These are phyloP conservation scores for Neoboletus magnificus DNA, from an alignment of 768 basidiomycete species.

Conservation along the genomic window DNA sequence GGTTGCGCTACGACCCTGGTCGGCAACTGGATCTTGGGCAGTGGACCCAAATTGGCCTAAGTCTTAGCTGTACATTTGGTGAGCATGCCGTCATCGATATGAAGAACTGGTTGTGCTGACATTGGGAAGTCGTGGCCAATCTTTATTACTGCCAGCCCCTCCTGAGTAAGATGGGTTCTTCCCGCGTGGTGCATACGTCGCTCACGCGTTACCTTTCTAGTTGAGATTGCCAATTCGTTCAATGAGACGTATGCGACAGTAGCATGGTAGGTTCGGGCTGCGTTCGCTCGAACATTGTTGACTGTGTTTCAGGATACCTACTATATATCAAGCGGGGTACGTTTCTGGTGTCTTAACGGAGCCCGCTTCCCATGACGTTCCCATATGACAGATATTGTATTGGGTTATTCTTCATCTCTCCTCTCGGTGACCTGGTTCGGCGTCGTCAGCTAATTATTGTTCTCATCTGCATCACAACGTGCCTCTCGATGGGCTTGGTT, in stretches of 20 bases:
- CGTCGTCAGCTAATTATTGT: conserved; percentile 40
- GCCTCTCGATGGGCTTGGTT: conserved; percentile 41
- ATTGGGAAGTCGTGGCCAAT: conserved; percentile 48
- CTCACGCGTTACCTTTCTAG: conserved; percentile 3
- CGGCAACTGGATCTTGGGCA: conserved; percentile 36
- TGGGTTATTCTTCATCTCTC: conserved; percentile 44
- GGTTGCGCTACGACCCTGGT: conserved; percentile 39
- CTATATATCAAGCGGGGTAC: conserved; percentile 66
- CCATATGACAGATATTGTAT: conserved; percentile 3
- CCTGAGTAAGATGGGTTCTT: conserved; percentile 46
- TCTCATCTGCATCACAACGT: conserved; percentile 31
- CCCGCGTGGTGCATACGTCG: not conserved
- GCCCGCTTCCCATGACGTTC: not conserved
- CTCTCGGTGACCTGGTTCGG: conserved; percentile 45
- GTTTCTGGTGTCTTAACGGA: not conserved
- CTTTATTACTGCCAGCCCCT: conserved; percentile 83
- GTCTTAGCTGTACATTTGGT: conserved; percentile 46
- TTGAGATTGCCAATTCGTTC: conserved; percentile 38
- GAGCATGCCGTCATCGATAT: conserved; percentile 14
- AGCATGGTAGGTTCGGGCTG: conserved; percentile 23
- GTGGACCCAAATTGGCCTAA: conserved; percentile 45
- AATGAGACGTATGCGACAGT: conserved; percentile 32
- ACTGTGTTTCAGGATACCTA: conserved; percentile 48
- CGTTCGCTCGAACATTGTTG: not conserved
- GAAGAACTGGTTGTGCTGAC: not conserved